Evolutionary conservation across 169 alveolate genomes (phyloP), one percentile per base, ranked within the genome.

Genomic region (Sarcocystis neurona): DNA sequence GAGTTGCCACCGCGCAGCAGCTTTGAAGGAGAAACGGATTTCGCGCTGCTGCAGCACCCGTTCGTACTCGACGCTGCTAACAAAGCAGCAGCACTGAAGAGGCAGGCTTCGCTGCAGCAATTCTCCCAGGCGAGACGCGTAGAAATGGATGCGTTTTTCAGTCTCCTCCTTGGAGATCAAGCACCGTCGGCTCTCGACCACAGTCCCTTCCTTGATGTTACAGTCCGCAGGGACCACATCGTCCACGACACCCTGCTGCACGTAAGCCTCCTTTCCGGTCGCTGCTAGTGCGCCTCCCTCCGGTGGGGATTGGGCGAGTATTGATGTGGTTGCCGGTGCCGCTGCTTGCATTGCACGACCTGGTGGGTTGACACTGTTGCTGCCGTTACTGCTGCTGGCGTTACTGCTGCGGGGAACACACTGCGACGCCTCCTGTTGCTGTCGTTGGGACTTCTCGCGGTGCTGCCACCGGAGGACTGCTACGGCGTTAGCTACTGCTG

Each of bases 241-340:
- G 92, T 90, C 30, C 85, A 91, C 23, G 94, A 91, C 48, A 88
- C 94, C 0, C 88, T 90, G 78, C 89, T 77, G 50, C 91, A 87
- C 68, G 89, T n/a, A n/a, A n/a, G n/a, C n/a, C n/a, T n/a, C n/a
- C n/a, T n/a, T n/a, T n/a, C n/a, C n/a, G n/a, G n/a, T n/a, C n/a
- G n/a, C n/a, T n/a, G n/a, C n/a, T n/a, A n/a, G n/a, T n/a, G n/a
- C n/a, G n/a, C n/a, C n/a, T n/a, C n/a, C n/a, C n/a, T n/a, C n/a
- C n/a, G n/a, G n/a, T n/a, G n/a, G n/a, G n/a, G n/a, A n/a, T n/a
- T n/a, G n/a, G n/a, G n/a, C n/a, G n/a, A n/a, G n/a, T n/a, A n/a
- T n/a, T n/a, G n/a, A n/a, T n/a, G n/a, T n/a, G n/a, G n/a, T n/a
- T n/a, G n/a, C n/a, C n/a, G n/a, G n/a, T n/a, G n/a, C n/a, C n/a